phyloP scores from a whole-genome alignment of 179 eudicot genomes.

The Monotropa hypopitys region DNA sequence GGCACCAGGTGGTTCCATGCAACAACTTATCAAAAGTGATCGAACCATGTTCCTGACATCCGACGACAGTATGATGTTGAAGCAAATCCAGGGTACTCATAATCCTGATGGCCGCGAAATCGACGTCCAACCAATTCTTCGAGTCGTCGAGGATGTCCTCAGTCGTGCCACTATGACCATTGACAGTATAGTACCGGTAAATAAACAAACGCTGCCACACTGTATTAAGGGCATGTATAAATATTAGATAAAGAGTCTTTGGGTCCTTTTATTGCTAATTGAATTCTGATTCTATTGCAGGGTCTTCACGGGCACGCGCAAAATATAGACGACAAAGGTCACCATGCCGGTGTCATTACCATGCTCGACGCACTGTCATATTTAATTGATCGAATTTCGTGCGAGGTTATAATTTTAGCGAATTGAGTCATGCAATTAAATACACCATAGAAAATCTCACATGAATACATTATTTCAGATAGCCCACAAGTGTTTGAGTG shows the following conservation, averaged over 20 bases:
- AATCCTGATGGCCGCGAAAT: conserved; percentile 36
- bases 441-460: not conserved
- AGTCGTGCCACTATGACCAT: conserved; percentile 21
- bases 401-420: conserved; percentile 32
- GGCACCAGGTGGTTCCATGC: not conserved
- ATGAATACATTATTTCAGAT: not conserved
- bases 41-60: conserved; percentile 25
- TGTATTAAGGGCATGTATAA: too few relatives aligned
- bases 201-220: too few relatives aligned
- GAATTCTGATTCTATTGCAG: not conserved
- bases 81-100: conserved; percentile 39
- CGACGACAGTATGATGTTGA: conserved; percentile 43
- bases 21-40: not conserved
- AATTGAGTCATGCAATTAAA: not conserved
- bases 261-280: not conserved
- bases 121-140: conserved; percentile 41
- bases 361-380: conserved; percentile 33
- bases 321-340: not conserved
- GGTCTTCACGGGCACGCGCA: not conserved
- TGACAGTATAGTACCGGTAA: conserved; percentile 28
- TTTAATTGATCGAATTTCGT: conserved; percentile 30
- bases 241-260: too few relatives aligned
- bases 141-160: conserved; percentile 45
- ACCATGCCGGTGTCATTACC: conserved; percentile 11
- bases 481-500: conserved; percentile 58